Evolutionary conservation across 805 yeast genomes (phyloP), one percentile per base, ranked within the genome.

Genomic region (Clavispora asparagi): DNA sequence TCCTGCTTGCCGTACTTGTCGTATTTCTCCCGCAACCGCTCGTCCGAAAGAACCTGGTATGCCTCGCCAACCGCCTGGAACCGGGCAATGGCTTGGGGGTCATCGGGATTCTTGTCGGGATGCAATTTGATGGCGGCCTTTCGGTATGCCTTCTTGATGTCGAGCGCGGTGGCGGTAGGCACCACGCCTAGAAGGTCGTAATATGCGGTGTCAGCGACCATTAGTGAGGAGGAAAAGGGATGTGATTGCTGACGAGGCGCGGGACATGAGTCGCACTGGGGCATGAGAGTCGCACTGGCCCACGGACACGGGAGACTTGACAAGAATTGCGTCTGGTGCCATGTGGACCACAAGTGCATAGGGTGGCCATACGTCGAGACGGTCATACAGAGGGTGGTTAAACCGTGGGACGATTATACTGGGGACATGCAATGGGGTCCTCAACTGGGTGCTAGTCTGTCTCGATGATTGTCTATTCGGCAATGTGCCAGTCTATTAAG

Each of bases 91-190:
- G 77, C 76, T 32, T 52, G 57, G 2, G 75, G 75, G 47, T 72
- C 76, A 44, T 68, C 62, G n/a, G 76, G 76, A 46, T 70, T 71
- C 52, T 71, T 72, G 55, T 71, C 76, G 5, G 76, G 77, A 64
- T 92, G 99, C 42, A 87, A 86, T 47, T 73, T 75, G 65, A 92
- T 85, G 7, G 98, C 98, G 64, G 82, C 82, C 63, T 86, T 87
- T 51, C 99, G 77, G 57, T 71, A 71, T 10, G 77, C 75, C 50
- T 70, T 70, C 52, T 71, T 71, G 55, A 71, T 71, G 16, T 71
- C 77, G 25, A 70, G 60, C 13, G 74, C 59, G 1, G 76, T 71
- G 13, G 76, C 76, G 4, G 59, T 55, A 11, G 70, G 59, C 33
- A 51, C 49, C 30, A 71, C 49, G 30, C 59, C 62, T 49, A 71